Percentiles rank a stretch among this genome's conserved stretches.
Conservation (phyloP, 2,329 filamentous ascomycete species). For the Didymella sp. region DNA sequence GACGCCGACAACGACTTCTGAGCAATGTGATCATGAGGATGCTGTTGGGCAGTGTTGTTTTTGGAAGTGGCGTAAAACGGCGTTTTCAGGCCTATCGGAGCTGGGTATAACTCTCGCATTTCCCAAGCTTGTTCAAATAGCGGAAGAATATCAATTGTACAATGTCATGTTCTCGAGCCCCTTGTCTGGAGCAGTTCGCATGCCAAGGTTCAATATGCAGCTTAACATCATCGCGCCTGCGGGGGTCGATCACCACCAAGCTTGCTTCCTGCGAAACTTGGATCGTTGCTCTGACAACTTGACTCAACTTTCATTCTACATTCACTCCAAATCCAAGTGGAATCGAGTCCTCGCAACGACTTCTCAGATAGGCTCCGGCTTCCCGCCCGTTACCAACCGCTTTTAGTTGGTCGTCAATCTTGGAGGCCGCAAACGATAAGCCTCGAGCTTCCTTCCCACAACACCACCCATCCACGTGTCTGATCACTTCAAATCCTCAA, state of each 20-base stretch:
- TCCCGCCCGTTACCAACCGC: constrained; percentile 15
- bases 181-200: neutral
- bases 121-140: neutral
- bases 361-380: constrained; percentile 28
- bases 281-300: neutral
- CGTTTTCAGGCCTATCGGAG: constrained; percentile 24
- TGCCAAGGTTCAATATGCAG: constrained; percentile 15
- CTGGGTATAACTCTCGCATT: neutral
- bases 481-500: constrained; percentile 11
- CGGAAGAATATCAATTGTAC: constrained; percentile 4
- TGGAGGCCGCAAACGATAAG: constrained; percentile 33
- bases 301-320: neutral
- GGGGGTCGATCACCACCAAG: constrained; percentile 10
- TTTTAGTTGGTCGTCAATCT: constrained; percentile 18
- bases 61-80: constrained; percentile 35
- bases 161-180: neutral
- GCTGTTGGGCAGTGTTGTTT: constrained; percentile 22
- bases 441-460: constrained; percentile 25
- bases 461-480: constrained; percentile 16
- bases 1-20: constrained; percentile 46
- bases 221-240: constrained; percentile 10
- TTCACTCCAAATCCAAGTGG: neutral
- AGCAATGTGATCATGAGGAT: constrained; percentile 20
- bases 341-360: constrained; percentile 25
- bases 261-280: constrained; percentile 1